Conservation (phyloP, 2,329 filamentous ascomycete genomes). For the Pseudocercospora vitis region DNA sequence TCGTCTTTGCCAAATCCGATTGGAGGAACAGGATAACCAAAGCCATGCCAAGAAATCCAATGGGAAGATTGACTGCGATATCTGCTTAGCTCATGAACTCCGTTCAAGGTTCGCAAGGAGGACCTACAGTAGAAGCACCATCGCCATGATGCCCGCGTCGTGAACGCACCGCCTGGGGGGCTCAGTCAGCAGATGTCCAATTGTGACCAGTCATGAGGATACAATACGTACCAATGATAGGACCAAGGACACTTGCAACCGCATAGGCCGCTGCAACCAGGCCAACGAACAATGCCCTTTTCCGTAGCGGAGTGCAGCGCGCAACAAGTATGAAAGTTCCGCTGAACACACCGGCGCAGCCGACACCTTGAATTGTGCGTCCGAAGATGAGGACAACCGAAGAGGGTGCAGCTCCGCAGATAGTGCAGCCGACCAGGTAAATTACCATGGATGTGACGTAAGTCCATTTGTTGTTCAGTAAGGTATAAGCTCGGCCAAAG, state of each 20-base stretch:
- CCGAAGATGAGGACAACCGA: constrained; percentile 55
- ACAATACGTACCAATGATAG: constrained; percentile 46
- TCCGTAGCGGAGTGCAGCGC: constrained; percentile 12
- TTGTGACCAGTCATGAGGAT: too few species aligned
- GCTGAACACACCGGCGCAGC: constrained; percentile 52
- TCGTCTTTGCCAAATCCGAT: constrained; percentile 40
- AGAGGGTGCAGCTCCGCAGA: constrained; percentile 51
- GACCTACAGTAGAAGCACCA: constrained; percentile 53
- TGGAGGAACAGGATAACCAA: constrained; percentile 33
- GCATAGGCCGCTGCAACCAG: constrained; percentile 45
- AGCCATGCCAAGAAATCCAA: constrained; percentile 42
- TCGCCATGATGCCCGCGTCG: constrained; percentile 49
- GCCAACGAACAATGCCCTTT: constrained; percentile 29
- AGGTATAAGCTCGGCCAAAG: constrained; percentile 46
- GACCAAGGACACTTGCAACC: constrained; percentile 50
- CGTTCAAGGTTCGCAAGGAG: too few species aligned
- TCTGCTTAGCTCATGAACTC: too few species aligned
- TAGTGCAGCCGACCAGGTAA: constrained; percentile 50
- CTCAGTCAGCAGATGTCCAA: too few species aligned
- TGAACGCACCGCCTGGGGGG: constrained; percentile 57
- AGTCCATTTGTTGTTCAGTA: constrained; percentile 47
- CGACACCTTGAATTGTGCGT: constrained; percentile 54
- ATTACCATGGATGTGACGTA: constrained; percentile 42
- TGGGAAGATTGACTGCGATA: constrained; percentile 48
- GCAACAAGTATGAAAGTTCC: constrained; percentile 39